Evolutionary conservation across 2,329 filamentous ascomycete genomes (phyloP).

Genomic region (Hymenoscyphus repandus): DNA sequence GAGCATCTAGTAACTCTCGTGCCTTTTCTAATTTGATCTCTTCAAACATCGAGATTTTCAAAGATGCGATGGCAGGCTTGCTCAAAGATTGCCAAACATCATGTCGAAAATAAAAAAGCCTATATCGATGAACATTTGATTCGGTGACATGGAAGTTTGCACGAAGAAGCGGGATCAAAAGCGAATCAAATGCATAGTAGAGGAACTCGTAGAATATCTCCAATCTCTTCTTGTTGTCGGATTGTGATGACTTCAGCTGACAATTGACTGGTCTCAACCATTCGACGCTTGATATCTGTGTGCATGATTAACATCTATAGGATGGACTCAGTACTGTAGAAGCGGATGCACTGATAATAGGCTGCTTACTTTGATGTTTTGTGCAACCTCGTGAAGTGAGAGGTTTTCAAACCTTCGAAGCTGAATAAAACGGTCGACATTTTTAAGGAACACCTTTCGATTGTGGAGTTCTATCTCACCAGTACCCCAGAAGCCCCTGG

Average conservation of each 20-base stretch:
- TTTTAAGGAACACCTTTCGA: conserved; percentile 52
- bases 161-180: conserved; percentile 80
- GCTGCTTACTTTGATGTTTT: conserved; percentile 63
- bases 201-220: conserved; percentile 81
- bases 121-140: conserved; percentile 72
- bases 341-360: neutral
- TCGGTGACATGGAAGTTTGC: conserved; percentile 94
- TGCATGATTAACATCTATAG: conserved; percentile 2
- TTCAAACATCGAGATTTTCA: conserved; percentile 74
- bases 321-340: neutral
- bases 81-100: conserved; percentile 80
- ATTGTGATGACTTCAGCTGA: conserved; percentile 55
- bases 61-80: conserved; percentile 61
- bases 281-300: conserved; percentile 57
- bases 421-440: conserved; percentile 71
- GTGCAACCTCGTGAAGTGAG: conserved; percentile 70
- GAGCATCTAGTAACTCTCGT: conserved; percentile 50
- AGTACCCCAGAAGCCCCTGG: conserved; percentile 67
- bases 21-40: conserved; percentile 60
- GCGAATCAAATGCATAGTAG: conserved; percentile 89
- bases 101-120: conserved; percentile 89
- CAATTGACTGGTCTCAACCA: conserved; percentile 65
- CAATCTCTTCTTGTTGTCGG: conserved; percentile 68
- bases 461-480: conserved; percentile 53
- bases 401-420: conserved; percentile 78